Conservation (phyloP, 306 rosid species). For the Dalbergia oliveri region DNA sequence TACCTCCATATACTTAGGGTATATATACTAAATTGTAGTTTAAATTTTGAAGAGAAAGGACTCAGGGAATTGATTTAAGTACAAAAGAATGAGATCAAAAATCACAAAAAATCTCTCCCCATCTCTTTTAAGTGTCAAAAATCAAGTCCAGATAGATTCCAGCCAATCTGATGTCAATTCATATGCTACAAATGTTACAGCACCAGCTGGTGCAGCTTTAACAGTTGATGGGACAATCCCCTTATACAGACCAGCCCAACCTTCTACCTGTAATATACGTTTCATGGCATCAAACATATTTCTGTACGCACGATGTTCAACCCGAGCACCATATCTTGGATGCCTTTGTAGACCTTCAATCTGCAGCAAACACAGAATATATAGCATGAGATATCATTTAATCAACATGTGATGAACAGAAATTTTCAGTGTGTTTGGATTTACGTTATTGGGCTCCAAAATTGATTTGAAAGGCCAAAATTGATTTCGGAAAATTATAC, state of each 20-base stretch:
- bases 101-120: slow-evolving; percentile 27
- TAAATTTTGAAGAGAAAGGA: too few relatives aligned
- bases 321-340: slow-evolving; percentile 89
- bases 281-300: slow-evolving; percentile 82
- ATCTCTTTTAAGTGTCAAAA: slow-evolving; percentile 3
- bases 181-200: slow-evolving; percentile 91
- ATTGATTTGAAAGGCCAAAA: too few relatives aligned
- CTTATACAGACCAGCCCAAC: slow-evolving; percentile 90
- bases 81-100: slow-evolving; percentile 49
- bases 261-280: slow-evolving; percentile 69
- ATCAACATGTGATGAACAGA: not conserved
- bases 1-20: too few relatives aligned
- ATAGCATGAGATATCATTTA: slow-evolving; percentile 19
- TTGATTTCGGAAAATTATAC: too few relatives aligned
- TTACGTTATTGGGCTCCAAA: too few relatives aligned
- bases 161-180: slow-evolving; percentile 83
- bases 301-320: slow-evolving; percentile 77
- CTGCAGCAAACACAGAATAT: slow-evolving; percentile 52
- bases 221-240: slow-evolving; percentile 89
- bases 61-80: not conserved
- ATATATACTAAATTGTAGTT: too few relatives aligned
- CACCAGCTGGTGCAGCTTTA: slow-evolving; percentile 93
- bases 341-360: slow-evolving; percentile 92
- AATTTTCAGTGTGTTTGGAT: too few relatives aligned
- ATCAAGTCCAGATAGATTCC: slow-evolving; percentile 67